Evolutionary conservation across 2,329 filamentous ascomycete species (phyloP).

Genomic region (Berkeleyomyces basicola): DNA sequence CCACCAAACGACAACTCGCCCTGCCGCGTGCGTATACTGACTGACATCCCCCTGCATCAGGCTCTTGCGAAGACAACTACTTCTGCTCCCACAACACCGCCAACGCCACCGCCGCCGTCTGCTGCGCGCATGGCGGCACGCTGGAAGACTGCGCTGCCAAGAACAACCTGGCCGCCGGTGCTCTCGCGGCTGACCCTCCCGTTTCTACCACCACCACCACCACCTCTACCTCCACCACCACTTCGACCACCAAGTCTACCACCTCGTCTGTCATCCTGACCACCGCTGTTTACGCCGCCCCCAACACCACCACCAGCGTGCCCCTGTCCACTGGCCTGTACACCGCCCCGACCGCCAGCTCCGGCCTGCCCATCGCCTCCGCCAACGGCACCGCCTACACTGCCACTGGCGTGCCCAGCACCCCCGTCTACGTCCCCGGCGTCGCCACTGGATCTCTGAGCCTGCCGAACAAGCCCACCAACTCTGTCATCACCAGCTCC

Average conservation of each 20-base stretch:
- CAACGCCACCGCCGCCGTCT: conserved; percentile 25
- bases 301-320: conserved; percentile 7
- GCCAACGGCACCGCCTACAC: conserved; percentile 10
- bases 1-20: not conserved
- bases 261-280: conserved; percentile 6
- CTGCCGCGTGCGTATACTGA: not conserved
- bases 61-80: conserved; percentile 43
- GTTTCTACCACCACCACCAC: conserved; percentile 20
- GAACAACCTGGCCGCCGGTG: conserved; percentile 32
- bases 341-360: conserved; percentile 2
- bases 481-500: conserved; percentile 2
- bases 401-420: conserved; percentile 1
- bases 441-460: not conserved
- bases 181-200: conserved; percentile 23
- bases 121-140: conserved; percentile 41
- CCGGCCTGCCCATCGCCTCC: not conserved
- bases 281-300: conserved; percentile 5
- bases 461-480: conserved; percentile 4
- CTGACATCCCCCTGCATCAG: conserved; percentile 21
- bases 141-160: conserved; percentile 37
- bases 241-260: conserved; percentile 18
- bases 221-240: conserved; percentile 17
- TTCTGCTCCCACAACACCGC: conserved; percentile 41
- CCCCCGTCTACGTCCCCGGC: not conserved
- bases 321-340: conserved; percentile 5